Evolutionary conservation across 768 basidiomycete genomes (phyloP), one percentile per base, ranked within the genome.

Genomic region (Butyriboletus loyo): DNA sequence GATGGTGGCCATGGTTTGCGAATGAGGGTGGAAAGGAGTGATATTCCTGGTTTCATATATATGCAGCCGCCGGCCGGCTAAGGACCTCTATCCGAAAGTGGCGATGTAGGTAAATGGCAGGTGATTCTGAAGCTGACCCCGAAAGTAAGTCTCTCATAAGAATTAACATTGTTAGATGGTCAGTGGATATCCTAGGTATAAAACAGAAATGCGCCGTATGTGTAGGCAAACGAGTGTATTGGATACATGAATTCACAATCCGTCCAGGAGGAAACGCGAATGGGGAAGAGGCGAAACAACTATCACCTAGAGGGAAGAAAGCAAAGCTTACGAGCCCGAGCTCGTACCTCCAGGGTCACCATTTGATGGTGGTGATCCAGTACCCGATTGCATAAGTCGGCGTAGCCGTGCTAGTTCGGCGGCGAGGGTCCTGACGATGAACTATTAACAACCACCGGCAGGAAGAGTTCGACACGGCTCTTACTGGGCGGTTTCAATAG

Each of bases 391-490:
- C 83, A 92, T 90, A 36, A 92, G 76, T 58, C 89, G 77, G 63
- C 86, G 77, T 63, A 92, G 71, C 52, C 87, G 77, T 44, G 81
- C 78, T 40, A 91, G 73, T 65, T 91, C 89, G 27, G 75, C 72
- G 6, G 85, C 73, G 28, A 90, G 67, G 30, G 73, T 70, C 61
- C 87, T 88, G 60, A 25, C 49, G 5, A 21, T 19, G 14, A 27
- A 17, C 1, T 13, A 5, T 65, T 1, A 56, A 24, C 32, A 43
- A 36, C 17, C 0, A 9, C 17, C 27, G 2, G 10, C 13, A 24
- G 8, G 7, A 30, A 53, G 48, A 8, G 24, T 25, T 54, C 22
- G 25, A 34, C 32, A 42, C 15, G 10, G 15, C 43, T 4, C 85
- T 60, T 58, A 86, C 88, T 76, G 74, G 28, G 89, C 85, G 34